Evolutionary conservation across 495 filamentous ascomycete species (phyloP).

Genomic region (Aspergillus sparsus): DNA sequence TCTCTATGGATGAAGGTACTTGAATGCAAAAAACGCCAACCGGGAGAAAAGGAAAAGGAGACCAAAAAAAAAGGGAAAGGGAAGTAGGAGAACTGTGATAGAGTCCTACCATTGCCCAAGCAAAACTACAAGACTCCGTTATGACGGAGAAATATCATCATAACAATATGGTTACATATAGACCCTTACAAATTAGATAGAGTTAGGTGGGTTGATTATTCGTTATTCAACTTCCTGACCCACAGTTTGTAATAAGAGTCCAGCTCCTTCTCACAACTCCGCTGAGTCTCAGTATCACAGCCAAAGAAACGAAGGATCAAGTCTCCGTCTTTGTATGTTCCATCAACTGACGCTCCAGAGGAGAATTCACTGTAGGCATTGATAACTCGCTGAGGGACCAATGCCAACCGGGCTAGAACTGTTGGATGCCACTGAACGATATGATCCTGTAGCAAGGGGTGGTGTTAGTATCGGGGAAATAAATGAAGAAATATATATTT

Average conservation of each 20-base stretch:
- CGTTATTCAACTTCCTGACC: slow-evolving; percentile 37
- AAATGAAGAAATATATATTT: neutral
- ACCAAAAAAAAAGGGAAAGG: too few relatives aligned
- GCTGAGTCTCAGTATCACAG: slow-evolving; percentile 58
- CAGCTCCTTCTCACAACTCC: slow-evolving; percentile 73
- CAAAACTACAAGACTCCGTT: neutral
- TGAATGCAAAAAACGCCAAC: neutral
- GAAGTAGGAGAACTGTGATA: too few relatives aligned
- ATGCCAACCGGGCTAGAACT: slow-evolving; percentile 80
- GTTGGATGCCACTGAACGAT: slow-evolving; percentile 99
- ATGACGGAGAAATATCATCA: neutral
- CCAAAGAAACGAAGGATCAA: slow-evolving; percentile 73
- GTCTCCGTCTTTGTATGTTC: slow-evolving; percentile 71
- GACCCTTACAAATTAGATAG: neutral
- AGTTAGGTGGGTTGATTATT: slow-evolving; percentile 6
- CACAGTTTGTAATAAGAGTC: slow-evolving; percentile 54
- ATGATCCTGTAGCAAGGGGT: slow-evolving; percentile 62
- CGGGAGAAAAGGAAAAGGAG: too few relatives aligned
- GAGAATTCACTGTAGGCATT: slow-evolving; percentile 70
- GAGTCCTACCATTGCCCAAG: too few relatives aligned
- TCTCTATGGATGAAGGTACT: slow-evolving; percentile 7
- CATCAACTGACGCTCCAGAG: slow-evolving; percentile 44
- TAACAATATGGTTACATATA: neutral
- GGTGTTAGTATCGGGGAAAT: neutral
- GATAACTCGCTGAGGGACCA: slow-evolving; percentile 79